Conservation (phyloP, 2,329 filamentous ascomycete genomes). For the Truncatella angustata region DNA sequence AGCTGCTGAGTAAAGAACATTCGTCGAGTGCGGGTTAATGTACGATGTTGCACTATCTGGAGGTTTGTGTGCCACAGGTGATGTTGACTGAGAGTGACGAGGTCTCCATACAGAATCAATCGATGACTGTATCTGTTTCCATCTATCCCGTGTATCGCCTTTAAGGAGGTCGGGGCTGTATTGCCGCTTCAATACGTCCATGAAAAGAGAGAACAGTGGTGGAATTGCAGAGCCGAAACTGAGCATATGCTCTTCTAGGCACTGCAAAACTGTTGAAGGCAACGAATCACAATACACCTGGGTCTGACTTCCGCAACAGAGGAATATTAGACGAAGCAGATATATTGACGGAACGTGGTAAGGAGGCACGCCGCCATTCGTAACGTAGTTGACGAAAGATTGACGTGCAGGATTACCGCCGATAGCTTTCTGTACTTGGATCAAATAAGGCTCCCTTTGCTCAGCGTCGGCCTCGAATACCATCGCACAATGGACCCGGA, state of each 20-base stretch:
- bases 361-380: slow-evolving; percentile 14
- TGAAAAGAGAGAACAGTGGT: slow-evolving; percentile 17
- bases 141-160: slow-evolving; percentile 13
- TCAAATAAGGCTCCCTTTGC: slow-evolving; percentile 13
- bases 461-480: slow-evolving; percentile 3
- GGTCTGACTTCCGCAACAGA: slow-evolving; percentile 12
- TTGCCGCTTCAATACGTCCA: slow-evolving; percentile 16
- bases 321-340: slow-evolving; percentile 17
- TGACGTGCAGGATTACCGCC: slow-evolving; percentile 9
- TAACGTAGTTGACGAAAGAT: slow-evolving; percentile 12
- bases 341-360: slow-evolving; percentile 17
- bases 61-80: background rate
- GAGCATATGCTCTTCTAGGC: slow-evolving; percentile 16
- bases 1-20: no score
- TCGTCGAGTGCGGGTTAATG: background rate
- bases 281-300: slow-evolving; percentile 9
- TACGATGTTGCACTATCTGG: background rate
- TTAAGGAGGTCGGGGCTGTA: slow-evolving; percentile 4
- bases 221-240: slow-evolving; percentile 18
- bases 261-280: slow-evolving; percentile 13
- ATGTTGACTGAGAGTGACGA: background rate
- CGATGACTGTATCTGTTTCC: slow-evolving; percentile 13
- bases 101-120: slow-evolving; percentile 16
- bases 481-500: slow-evolving; percentile 14
- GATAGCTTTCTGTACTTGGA: slow-evolving; percentile 15